Base-by-base conservation (phyloP, 108 stramenopile genomes). In the Pseudonitzschia delicatissima region DNA sequence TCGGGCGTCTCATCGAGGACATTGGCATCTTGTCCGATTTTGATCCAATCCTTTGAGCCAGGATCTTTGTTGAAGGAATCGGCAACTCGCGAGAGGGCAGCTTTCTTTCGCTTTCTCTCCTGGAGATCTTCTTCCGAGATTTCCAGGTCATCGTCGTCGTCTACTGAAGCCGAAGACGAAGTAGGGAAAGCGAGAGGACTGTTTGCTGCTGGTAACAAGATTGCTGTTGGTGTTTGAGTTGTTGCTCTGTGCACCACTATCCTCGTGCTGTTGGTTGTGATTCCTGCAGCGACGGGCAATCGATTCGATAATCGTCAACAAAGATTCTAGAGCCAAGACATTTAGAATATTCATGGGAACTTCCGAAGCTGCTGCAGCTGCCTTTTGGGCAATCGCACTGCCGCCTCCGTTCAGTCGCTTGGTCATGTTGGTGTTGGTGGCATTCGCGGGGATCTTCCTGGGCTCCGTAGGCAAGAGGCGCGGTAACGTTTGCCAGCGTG, bases 221-320 rank as follows among this genome's bases (percentile, higher is more conserved):
- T 47, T 29, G 37, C 58, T 60, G n/a, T 23, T 57, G 6, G 25
- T 23, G 23, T 11, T 39, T 13, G 5, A 13, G 23, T n/a, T 9
- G 21, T 36, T 37, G n/a, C 31, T 60, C 4, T 28, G 17, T 20
- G 0, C 13, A 13, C 11, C 45, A 6, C n/a, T 4, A 4, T n/a
- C 15, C 4, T 15, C 18, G 5, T 25, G 52, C 15, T 53, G 52
- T 28, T 53, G 52, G 21, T 53, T 53, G 52, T 53, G 45, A 39
- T 52, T 64, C 50, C 53, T 74, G 61, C 72, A 72, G 17, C 85
- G 74, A 53, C 80, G 74, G 17, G 82, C 77, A 60, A 98, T 95
- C 13, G 88, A 84, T 55, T 97, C 91, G 18, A 97, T 73, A 23
- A 98, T 90, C 31, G 95, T 86, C 66, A 94, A 59, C 27, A 97